Conservation (phyloP, 176 grass and related monocot species). For the Urochloa ruziziensis region DNA sequence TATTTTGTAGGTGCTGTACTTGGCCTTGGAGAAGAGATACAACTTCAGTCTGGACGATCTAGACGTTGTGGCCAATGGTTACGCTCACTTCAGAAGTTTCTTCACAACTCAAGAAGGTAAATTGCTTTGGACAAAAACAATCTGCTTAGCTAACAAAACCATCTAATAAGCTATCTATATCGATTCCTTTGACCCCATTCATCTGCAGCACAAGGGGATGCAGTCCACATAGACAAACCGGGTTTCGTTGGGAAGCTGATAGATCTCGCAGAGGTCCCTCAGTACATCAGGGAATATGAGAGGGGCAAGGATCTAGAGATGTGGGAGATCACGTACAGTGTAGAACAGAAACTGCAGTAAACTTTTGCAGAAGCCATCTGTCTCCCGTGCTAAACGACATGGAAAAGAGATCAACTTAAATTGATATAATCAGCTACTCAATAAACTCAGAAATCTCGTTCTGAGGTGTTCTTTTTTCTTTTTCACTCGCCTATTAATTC, state of each 20-base stretch:
- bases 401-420: not conserved
- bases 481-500: too few relatives aligned
- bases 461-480: not conserved
- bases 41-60: slow-evolving; percentile 84
- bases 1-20: slow-evolving; percentile 63
- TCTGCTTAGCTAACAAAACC: not conserved
- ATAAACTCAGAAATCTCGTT: not conserved
- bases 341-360: not conserved
- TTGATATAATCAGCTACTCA: not conserved
- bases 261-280: slow-evolving; percentile 51
- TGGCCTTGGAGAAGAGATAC: slow-evolving; percentile 91
- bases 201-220: slow-evolving; percentile 25
- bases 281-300: slow-evolving; percentile 75
- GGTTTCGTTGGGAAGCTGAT: slow-evolving; percentile 56
- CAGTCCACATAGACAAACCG: not conserved
- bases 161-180: not conserved
- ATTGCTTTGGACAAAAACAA: not conserved
- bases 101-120: slow-evolving; percentile 47
- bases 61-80: slow-evolving; percentile 79
- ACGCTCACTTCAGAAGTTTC: slow-evolving; percentile 64
- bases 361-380: not conserved
- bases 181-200: not conserved
- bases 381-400: not conserved
- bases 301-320: slow-evolving; percentile 73
- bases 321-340: slow-evolving; percentile 55